phyloP scores from a whole-genome alignment of 345 rosid species.

The Eucalyptus curtisii region DNA sequence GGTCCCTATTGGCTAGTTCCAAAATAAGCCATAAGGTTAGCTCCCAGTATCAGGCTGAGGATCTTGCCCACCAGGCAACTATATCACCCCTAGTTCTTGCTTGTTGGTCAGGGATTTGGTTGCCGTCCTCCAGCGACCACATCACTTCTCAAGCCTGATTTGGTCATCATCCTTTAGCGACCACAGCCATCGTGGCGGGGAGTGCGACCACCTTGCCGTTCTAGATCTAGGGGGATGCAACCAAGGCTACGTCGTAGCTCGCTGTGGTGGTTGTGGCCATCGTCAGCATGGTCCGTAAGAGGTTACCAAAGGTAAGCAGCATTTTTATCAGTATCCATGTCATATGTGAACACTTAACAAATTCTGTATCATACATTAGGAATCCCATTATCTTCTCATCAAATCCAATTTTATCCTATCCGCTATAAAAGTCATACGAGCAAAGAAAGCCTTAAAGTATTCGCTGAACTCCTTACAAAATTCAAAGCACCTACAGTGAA shows the following conservation, averaged over 20 bases:
- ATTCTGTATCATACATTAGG: neutral
- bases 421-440: neutral
- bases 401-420: neutral
- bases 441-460: neutral
- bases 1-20: neutral
- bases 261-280: neutral
- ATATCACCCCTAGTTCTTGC: neutral
- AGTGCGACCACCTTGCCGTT: neutral
- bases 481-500: neutral
- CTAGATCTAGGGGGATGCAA: neutral
- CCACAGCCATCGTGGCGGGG: neutral
- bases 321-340: neutral
- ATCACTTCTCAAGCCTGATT: neutral
- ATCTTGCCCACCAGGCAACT: neutral
- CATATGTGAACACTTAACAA: neutral
- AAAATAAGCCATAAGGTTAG: neutral
- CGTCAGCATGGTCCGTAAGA: neutral
- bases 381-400: neutral
- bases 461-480: neutral
- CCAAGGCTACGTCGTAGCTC: neutral
- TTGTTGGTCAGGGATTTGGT: neutral
- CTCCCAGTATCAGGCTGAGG: neutral
- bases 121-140: neutral
- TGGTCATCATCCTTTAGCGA: neutral
- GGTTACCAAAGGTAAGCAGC: neutral